Evolutionary conservation across 2,329 filamentous ascomycete genomes (phyloP).

Genomic region (Sphaerulina musiva): DNA sequence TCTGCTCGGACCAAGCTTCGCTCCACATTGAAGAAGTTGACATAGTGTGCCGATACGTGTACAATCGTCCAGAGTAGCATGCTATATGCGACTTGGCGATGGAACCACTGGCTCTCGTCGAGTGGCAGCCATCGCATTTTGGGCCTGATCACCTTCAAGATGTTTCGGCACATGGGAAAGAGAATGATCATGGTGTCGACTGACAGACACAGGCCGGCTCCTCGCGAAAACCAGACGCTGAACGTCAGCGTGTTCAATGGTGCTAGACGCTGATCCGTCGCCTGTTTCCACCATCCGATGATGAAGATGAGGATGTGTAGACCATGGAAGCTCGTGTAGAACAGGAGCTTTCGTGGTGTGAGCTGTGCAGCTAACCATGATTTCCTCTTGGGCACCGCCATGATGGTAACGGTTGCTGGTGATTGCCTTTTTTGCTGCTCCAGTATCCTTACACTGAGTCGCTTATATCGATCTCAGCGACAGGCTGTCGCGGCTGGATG

Average conservation of each 20-base stretch:
- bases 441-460: neutral
- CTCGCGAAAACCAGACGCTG: constrained; percentile 95
- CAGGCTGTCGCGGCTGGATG: neutral
- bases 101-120: constrained; percentile 97
- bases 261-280: constrained; percentile 58
- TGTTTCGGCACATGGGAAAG: constrained; percentile 87
- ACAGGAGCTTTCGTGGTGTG: constrained; percentile 32
- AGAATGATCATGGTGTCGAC: constrained; percentile 83
- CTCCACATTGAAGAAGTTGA: constrained; percentile 98
- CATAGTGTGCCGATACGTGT: constrained; percentile 78
- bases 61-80: constrained; percentile 74
- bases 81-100: constrained; percentile 86
- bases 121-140: constrained; percentile 83
- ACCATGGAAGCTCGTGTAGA: constrained; percentile 36
- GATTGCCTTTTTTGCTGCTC: neutral
- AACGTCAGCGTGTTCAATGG: constrained; percentile 73
- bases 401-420: constrained; percentile 1
- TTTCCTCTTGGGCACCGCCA: constrained; percentile 22
- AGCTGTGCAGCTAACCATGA: constrained; percentile 34
- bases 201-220: constrained; percentile 77
- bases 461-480: too few species aligned
- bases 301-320: constrained; percentile 35
- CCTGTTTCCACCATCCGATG: constrained; percentile 56
- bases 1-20: constrained; percentile 71
- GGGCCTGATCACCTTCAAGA: constrained; percentile 76